A percentile compares a stretch with the other conserved stretches of the same genome.
Evolutionary conservation across 495 filamentous ascomycete genomes (phyloP).

Genomic region (Neurospora tetraspora): DNA sequence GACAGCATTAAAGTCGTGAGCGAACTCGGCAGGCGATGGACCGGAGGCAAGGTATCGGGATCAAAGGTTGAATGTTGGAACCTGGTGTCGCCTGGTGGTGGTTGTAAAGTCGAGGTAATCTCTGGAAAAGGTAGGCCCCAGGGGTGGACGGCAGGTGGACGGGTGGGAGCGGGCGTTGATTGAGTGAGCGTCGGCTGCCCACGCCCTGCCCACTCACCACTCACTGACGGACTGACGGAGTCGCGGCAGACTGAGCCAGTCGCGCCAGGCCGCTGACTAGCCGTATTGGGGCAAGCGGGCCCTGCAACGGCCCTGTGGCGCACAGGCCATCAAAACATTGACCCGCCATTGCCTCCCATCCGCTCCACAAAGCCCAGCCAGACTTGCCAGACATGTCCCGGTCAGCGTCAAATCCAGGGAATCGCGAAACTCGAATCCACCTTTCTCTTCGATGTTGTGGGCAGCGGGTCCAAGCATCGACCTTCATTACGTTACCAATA

Average conservation of each 20-base stretch:
- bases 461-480: neutral
- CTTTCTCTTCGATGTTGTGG: neutral
- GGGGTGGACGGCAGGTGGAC: slow-evolving; percentile 1
- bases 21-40: neutral
- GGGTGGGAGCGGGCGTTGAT: slow-evolving; percentile 1
- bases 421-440: neutral
- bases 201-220: neutral
- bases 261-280: slow-evolving; percentile 24
- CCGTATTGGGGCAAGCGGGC: slow-evolving; percentile 10
- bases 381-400: neutral
- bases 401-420: neutral
- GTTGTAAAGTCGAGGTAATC: slow-evolving; percentile 1
- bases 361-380: neutral
- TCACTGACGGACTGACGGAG: neutral
- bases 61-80: neutral
- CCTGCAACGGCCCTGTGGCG: slow-evolving; percentile 5
- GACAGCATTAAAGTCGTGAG: neutral
- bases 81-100: neutral
- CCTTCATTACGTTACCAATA: neutral
- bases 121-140: neutral
- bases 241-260: slow-evolving; percentile 3
- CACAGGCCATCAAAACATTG: slow-evolving; percentile 17
- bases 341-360: neutral
- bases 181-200: slow-evolving; percentile 3
- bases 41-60: neutral